These are phyloP conservation scores for Rhamnella rubrinervis DNA, from an alignment of 331 rosid species.

Conservation along the genomic window DNA sequence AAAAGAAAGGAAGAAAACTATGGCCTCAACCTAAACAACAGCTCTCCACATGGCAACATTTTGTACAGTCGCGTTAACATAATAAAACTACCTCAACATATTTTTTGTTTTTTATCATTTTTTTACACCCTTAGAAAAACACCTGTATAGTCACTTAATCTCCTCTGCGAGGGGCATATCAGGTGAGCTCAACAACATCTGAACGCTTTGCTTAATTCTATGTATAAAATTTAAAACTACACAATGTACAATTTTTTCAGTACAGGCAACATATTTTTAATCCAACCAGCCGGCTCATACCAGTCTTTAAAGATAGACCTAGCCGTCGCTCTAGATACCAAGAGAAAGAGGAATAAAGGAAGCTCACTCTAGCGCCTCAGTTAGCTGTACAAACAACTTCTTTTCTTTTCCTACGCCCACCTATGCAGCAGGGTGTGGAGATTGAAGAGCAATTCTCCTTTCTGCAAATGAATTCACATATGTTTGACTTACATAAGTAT, in stretches of 20 bases:
- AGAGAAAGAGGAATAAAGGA: slow-evolving; percentile 38
- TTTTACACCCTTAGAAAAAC: slow-evolving; percentile 59
- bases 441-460: slow-evolving; percentile 97
- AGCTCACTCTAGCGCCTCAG: slow-evolving; percentile 84
- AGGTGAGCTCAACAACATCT: slow-evolving; percentile 56
- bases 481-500: not conserved
- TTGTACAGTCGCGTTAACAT: slow-evolving; percentile 86
- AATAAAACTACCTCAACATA: slow-evolving; percentile 58
- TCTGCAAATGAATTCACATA: slow-evolving; percentile 49
- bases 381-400: slow-evolving; percentile 87
- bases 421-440: slow-evolving; percentile 70
- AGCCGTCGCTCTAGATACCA: slow-evolving; percentile 43
- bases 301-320: slow-evolving; percentile 45
- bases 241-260: slow-evolving; percentile 81
- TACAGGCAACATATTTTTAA: slow-evolving; percentile 70
- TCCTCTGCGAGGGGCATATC: slow-evolving; percentile 55
- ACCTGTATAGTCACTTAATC: slow-evolving; percentile 59
- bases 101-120: slow-evolving; percentile 10
- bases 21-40: slow-evolving; percentile 70
- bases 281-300: slow-evolving; percentile 43
- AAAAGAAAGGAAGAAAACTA: slow-evolving; percentile 46
- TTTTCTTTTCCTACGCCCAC: slow-evolving; percentile 50
- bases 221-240: slow-evolving; percentile 79
- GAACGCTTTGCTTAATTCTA: slow-evolving; percentile 55
- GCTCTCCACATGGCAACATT: slow-evolving; percentile 76